phyloP scores from a whole-genome alignment of 1,284 basidiomycete species.

The Ganoderma multipileum region DNA sequence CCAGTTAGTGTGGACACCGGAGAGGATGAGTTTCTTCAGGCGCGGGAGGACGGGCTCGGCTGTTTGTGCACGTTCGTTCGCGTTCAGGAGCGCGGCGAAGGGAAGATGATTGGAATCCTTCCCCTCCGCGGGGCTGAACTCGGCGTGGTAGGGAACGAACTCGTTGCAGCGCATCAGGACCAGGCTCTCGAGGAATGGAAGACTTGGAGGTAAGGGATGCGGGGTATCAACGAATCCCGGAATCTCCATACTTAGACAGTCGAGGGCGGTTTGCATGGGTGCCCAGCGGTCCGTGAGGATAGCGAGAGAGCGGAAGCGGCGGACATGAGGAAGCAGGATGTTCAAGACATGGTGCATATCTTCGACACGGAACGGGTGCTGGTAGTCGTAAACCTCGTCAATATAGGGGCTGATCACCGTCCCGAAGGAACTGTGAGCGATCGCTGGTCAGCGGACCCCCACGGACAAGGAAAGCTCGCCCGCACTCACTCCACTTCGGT shows the following conservation, averaged over 20 bases:
- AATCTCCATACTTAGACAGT: conserved; percentile 43
- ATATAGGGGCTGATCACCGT: conserved; percentile 29
- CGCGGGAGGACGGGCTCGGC: conserved; percentile 25
- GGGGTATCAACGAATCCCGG: conserved; percentile 15
- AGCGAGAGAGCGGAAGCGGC: conserved; percentile 56
- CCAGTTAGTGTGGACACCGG: conserved; percentile 36
- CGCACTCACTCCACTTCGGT: conserved; percentile 52
- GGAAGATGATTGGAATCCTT: conserved; percentile 46
- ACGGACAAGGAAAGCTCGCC: neutral
- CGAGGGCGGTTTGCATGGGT: conserved; percentile 56
- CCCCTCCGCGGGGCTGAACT: conserved; percentile 50
- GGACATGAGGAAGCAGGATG: conserved; percentile 52
- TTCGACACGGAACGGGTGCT: conserved; percentile 47
- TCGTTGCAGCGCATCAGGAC: conserved; percentile 64
- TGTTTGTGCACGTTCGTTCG: neutral
- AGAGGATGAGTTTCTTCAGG: conserved; percentile 30
- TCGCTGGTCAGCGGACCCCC: neutral
- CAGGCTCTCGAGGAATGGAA: conserved; percentile 52
- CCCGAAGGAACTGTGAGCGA: conserved; percentile 19
- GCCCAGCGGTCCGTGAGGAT: conserved; percentile 61
- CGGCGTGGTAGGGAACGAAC: conserved; percentile 51
- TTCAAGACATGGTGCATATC: conserved; percentile 51
- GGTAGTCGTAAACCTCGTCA: conserved; percentile 38
- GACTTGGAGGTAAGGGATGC: conserved; percentile 18
- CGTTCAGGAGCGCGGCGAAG: conserved; percentile 31